Base-by-base conservation (phyloP, 2,329 filamentous ascomycete species). In the Fusarium albosuccineum region DNA sequence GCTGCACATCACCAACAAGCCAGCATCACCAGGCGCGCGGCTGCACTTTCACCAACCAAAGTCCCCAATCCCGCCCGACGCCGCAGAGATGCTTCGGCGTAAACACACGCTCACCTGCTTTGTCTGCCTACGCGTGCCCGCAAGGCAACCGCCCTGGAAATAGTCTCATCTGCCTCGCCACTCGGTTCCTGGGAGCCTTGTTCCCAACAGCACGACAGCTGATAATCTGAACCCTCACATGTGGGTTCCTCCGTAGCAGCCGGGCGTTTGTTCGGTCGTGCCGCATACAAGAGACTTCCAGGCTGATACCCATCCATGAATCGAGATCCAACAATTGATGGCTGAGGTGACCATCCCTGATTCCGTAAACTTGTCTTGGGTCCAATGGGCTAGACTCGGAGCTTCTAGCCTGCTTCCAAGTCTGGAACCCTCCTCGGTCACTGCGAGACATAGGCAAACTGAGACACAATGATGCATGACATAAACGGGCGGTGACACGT, bases 391-490 rank as follows among this genome's bases (percentile, higher is more conserved):
- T 13, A 26, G 6, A 46, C 17, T 14, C 45, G 26, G 34, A 30
- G 16, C 8, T 39, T 55, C 52, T 55, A 39, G 52, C 44, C 27
- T 41, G 34, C 46, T 51, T 49, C 49, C 26, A 39, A 33, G 52
- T 39, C 52, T 26, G 40, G 41, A 56, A 56, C 42, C 41, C 27
- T 49, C n/a, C 13, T 57, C 46, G 57, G 41, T 29, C 17, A 39
- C 48, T 51, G 60, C 49, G 51, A 68, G 58, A 66, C 65, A 66
- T 46, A 39, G 42, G 48, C 44, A 60, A 29, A 29, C 34, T 34
- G 49, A 60, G 58, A 70, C 68, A 70, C 68, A 70, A 33, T 50
- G 48, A 57, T 59, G 54, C 62, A 71, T 69, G 62, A 48, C 65
- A 60, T 49, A 30, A 69, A 69, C 57, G 45, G 22, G 66, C 61